Conservation (phyloP, 805 yeast species). For the Nakazawaea peltata region DNA sequence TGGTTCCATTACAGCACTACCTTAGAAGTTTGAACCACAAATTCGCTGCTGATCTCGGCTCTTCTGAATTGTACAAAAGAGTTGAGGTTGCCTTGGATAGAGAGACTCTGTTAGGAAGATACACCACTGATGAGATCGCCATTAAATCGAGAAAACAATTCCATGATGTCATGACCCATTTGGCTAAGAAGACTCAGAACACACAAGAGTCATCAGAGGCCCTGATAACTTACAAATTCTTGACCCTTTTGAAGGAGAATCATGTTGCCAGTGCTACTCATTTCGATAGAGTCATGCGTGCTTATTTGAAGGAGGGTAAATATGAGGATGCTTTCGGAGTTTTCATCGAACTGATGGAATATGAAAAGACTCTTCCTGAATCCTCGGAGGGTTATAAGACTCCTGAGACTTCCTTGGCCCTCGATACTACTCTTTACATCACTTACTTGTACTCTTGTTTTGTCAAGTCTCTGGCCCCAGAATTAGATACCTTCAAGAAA, state of each 20-base stretch:
- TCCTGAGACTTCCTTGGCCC: not conserved
- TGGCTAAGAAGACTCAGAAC: not conserved
- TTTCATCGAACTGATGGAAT: constrained; percentile 20
- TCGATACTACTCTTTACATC: constrained; percentile 2
- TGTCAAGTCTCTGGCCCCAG: constrained; percentile 11
- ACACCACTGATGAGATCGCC: not conserved
- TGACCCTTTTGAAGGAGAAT: constrained; percentile 13
- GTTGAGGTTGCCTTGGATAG: not conserved
- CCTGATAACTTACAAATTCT: constrained; percentile 11
- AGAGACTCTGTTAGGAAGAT: too few relatives aligned
- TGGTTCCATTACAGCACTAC: not conserved
- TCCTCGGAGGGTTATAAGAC: not conserved
- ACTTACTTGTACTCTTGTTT: constrained; percentile 6
- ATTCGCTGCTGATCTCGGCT: not conserved
- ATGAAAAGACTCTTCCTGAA: constrained; percentile 8
- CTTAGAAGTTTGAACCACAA: not conserved
- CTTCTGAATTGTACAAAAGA: not conserved
- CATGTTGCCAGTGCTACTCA: constrained; percentile 20
- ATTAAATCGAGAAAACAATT: too few relatives aligned
- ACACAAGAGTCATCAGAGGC: not conserved
- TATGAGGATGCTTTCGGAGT: constrained; percentile 19
- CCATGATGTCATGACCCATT: constrained; percentile 3
- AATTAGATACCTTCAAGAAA: constrained; percentile 11
- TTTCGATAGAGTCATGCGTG: constrained; percentile 16
- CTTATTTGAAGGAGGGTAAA: constrained; percentile 17